Evolutionary conservation across 2,329 filamentous ascomycete genomes (phyloP).

Genomic region (Trichoderma brevicompactum): DNA sequence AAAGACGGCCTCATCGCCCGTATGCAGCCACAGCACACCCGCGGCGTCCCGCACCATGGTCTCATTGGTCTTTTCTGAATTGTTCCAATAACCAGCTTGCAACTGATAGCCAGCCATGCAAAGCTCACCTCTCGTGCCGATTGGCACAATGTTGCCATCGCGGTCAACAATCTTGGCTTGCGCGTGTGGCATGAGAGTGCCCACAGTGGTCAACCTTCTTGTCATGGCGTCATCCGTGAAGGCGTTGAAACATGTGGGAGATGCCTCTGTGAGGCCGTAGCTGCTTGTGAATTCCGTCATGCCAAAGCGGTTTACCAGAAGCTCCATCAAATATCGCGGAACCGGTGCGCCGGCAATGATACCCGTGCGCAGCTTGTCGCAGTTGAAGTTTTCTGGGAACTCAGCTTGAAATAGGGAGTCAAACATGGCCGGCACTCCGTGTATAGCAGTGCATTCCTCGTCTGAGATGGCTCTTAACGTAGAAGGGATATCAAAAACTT

Average conservation of each 20-base stretch:
- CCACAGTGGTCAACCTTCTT: constrained; percentile 71
- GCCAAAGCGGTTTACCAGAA: constrained; percentile 70
- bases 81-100: constrained; percentile 69
- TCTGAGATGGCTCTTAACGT: constrained; percentile 69
- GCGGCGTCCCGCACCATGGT: constrained; percentile 58
- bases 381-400: constrained; percentile 47
- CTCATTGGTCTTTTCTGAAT: constrained; percentile 72
- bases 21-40: constrained; percentile 65
- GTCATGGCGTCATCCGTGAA: constrained; percentile 73
- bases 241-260: constrained; percentile 80
- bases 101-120: constrained; percentile 80
- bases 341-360: constrained; percentile 81
- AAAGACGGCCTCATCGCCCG: constrained; percentile 71
- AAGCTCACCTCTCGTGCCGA: constrained; percentile 72
- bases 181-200: constrained; percentile 75
- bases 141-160: constrained; percentile 66
- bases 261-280: constrained; percentile 77
- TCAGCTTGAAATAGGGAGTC: constrained; percentile 63
- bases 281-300: constrained; percentile 76
- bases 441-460: constrained; percentile 73
- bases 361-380: constrained; percentile 67
- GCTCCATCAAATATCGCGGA: constrained; percentile 74
- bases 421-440: constrained; percentile 86
- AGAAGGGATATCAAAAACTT: constrained; percentile 71
- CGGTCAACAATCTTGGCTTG: constrained; percentile 77